phyloP scores from a whole-genome alignment of 495 filamentous ascomycete species.

The Articulospora tetracladia region DNA sequence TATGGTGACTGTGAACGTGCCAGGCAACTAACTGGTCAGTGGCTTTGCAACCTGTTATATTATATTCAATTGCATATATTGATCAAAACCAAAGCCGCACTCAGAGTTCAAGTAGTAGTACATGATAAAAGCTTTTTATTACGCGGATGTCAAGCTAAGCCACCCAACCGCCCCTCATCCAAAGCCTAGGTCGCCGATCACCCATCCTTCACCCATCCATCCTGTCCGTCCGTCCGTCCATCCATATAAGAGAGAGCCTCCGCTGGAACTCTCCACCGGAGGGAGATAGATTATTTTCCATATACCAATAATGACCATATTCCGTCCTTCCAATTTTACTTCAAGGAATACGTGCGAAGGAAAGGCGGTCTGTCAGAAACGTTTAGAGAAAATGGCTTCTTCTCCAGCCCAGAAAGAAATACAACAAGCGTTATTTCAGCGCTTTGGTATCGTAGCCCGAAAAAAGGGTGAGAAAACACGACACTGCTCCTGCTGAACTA shows the following conservation, averaged over 20 bases:
- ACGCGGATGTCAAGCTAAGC: neutral
- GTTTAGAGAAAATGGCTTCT: neutral
- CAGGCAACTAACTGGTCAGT: too few relatives aligned
- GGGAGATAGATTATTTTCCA: neutral
- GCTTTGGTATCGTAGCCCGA: conserved; percentile 10
- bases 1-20: too few relatives aligned
- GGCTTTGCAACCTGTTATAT: too few relatives aligned
- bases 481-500: neutral
- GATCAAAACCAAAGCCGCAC: too few relatives aligned
- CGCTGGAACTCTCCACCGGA: neutral
- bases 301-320: neutral
- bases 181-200: neutral
- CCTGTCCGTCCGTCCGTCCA: neutral
- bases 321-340: too few relatives aligned
- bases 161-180: neutral
- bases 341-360: neutral
- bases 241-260: too few relatives aligned
- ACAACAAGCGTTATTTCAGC: neutral
- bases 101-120: too few relatives aligned
- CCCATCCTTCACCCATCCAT: neutral
- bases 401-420: neutral
- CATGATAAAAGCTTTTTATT: neutral
- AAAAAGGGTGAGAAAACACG: neutral
- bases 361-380: neutral
- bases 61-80: too few relatives aligned